phyloP scores from a whole-genome alignment of 768 basidiomycete genomes.

The Cystobasidium ongulense region DNA sequence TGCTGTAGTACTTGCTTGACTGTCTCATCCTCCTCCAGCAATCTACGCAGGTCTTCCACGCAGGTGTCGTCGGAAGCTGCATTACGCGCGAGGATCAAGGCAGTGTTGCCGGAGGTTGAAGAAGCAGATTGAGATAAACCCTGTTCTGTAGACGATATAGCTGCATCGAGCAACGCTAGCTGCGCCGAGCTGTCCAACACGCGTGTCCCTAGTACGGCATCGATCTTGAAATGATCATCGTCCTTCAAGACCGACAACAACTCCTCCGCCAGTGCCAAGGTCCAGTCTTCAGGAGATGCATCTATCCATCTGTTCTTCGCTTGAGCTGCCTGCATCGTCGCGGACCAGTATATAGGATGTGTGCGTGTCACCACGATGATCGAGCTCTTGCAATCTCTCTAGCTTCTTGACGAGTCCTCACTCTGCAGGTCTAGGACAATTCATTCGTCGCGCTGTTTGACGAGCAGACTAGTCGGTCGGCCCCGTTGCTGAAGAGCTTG shows the following conservation, averaged over 20 bases:
- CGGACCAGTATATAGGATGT: too few relatives aligned
- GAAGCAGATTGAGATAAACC: neutral
- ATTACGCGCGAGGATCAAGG: neutral
- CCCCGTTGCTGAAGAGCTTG: too few relatives aligned
- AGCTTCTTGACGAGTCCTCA: too few relatives aligned
- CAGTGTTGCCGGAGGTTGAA: neutral
- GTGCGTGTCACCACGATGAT: neutral
- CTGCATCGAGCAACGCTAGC: conserved; percentile 19
- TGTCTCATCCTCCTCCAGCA: neutral
- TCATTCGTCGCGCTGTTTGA: too few relatives aligned
- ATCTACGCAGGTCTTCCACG: neutral
- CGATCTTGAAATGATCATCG: neutral
- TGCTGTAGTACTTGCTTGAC: neutral
- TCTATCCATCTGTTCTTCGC: conserved; percentile 9
- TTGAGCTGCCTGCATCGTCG: neutral
- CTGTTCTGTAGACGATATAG: neutral
- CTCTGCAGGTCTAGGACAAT: too few relatives aligned
- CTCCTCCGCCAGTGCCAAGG: neutral
- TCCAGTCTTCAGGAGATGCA: conserved; percentile 1
- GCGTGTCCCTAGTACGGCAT: conserved; percentile 19
- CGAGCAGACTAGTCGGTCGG: too few relatives aligned
- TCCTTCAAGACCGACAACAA: neutral
- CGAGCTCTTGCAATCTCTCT: too few relatives aligned
- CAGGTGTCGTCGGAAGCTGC: neutral
- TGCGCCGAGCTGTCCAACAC: neutral